Conservation (phyloP, 2,329 filamentous ascomycete genomes). For the Monosporascus sp. region DNA sequence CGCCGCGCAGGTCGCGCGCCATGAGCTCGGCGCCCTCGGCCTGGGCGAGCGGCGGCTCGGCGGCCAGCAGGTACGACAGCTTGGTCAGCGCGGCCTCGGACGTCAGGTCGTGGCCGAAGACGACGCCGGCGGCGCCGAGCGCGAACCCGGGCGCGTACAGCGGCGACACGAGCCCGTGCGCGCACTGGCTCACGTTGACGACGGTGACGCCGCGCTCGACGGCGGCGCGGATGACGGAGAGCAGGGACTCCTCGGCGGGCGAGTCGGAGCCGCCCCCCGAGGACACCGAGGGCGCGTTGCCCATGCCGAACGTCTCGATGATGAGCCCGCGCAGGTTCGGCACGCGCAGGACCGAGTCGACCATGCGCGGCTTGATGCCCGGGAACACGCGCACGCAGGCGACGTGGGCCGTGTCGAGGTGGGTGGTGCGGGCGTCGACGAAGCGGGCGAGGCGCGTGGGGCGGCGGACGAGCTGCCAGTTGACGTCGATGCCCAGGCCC, state of each 20-base stretch:
- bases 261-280: slow-evolving; percentile 52
- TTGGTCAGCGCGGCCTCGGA: slow-evolving; percentile 89
- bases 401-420: slow-evolving; percentile 81
- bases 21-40: slow-evolving; percentile 66
- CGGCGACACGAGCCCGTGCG: slow-evolving; percentile 69
- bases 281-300: slow-evolving; percentile 78
- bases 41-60: slow-evolving; percentile 52
- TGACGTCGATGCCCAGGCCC: slow-evolving; percentile 72
- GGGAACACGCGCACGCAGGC: slow-evolving; percentile 87
- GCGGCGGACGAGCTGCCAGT: slow-evolving; percentile 72
- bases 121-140: slow-evolving; percentile 76
- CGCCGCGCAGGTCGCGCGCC: slow-evolving; percentile 71
- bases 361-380: slow-evolving; percentile 88
- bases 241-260: slow-evolving; percentile 46
- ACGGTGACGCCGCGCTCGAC: slow-evolving; percentile 78
- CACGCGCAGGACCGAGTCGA: slow-evolving; percentile 74
- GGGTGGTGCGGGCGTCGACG: slow-evolving; percentile 54
- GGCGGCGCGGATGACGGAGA: slow-evolving; percentile 69
- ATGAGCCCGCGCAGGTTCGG: slow-evolving; percentile 77
- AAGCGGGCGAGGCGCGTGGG: slow-evolving; percentile 72
- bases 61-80: slow-evolving; percentile 75
- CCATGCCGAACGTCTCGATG: slow-evolving; percentile 88
- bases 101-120: slow-evolving; percentile 84
- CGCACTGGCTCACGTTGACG: slow-evolving; percentile 88
- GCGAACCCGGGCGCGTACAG: slow-evolving; percentile 75